Evolutionary conservation across 2,329 filamentous ascomycete genomes (phyloP).

Genomic region (Aspergillus fijiensis): DNA sequence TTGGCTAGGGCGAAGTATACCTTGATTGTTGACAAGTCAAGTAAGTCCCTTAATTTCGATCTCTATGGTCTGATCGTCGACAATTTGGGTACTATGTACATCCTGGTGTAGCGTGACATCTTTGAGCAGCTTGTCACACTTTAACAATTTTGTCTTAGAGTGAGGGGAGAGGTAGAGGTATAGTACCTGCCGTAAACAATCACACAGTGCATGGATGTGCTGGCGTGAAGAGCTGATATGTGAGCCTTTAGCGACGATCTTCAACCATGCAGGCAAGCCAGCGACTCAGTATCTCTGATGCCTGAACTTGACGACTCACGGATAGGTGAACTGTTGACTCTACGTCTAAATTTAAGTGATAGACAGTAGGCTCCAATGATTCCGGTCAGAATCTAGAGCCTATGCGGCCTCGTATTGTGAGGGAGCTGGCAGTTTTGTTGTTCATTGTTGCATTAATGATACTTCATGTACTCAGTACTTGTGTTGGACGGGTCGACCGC

Average conservation of each 20-base stretch:
- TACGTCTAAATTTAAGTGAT: neutral
- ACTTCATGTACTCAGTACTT: no score
- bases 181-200: neutral
- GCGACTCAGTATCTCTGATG: neutral
- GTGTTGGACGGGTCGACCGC: neutral
- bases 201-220: conserved; percentile 1
- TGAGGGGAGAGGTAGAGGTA: neutral
- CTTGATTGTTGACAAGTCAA: neutral
- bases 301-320: no score
- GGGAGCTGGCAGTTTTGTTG: neutral
- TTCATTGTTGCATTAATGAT: neutral
- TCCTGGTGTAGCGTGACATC: conserved; percentile 6
- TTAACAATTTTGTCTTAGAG: neutral
- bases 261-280: no score
- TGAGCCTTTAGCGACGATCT: neutral
- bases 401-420: neutral
- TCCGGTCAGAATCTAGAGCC: neutral
- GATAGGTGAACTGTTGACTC: neutral
- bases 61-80: conserved; percentile 10
- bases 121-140: conserved; percentile 5
- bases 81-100: neutral
- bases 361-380: neutral
- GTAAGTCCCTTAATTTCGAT: neutral
- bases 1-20: conserved; percentile 4
- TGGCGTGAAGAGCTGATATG: neutral